Evolutionary conservation across 306 rosid species (phyloP), one percentile per base, ranked within the genome.

Genomic region (Vigna reflexopilosa): DNA sequence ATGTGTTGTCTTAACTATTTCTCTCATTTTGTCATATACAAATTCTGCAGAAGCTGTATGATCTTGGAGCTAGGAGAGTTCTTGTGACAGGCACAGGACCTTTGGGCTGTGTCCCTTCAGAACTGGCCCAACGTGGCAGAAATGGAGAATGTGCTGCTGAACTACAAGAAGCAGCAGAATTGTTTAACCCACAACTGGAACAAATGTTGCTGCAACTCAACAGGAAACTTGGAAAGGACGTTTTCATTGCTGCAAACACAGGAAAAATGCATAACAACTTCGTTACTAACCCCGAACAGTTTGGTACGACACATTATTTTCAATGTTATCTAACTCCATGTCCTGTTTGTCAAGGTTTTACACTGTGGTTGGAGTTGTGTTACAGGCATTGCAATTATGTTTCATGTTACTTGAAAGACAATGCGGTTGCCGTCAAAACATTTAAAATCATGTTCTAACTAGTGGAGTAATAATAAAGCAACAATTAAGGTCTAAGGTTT

Each of bases 31-130:
- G 5, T 34, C 6, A 5, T 34, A 5, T 0, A 7, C 12, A 28
- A 1, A 26, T 57, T 0, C 10, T 78, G 30, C 74, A 88, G 89
- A 81, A 47, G 16, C 56, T 88, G 2, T 81, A 90, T 57, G 87
- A 86, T 26, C 50, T 92, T 9, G 97, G 98, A 51, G 90, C 83
- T 45, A 81, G 97, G 0, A 83, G 93, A 68, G 95, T 91, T 34
- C 54, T 93, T 19, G 98, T 93, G 79, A 93, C 98, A 1, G 95
- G 97, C 0, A 93, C 97, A 0, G 98, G 98, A 22, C 98, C 98
- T 0, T 22, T 93, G 16, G 98, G 98, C 1, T 93, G 97, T 51
- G 98, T 90, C 2, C 98, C 98, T 3, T 89, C 98, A 9, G 98
- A 93, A 72, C 51, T 91, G 79, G 98, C 95, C 0, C 1, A 52